Evolutionary conservation across 768 basidiomycete species (phyloP).

Genomic region (Mycena galopus): DNA sequence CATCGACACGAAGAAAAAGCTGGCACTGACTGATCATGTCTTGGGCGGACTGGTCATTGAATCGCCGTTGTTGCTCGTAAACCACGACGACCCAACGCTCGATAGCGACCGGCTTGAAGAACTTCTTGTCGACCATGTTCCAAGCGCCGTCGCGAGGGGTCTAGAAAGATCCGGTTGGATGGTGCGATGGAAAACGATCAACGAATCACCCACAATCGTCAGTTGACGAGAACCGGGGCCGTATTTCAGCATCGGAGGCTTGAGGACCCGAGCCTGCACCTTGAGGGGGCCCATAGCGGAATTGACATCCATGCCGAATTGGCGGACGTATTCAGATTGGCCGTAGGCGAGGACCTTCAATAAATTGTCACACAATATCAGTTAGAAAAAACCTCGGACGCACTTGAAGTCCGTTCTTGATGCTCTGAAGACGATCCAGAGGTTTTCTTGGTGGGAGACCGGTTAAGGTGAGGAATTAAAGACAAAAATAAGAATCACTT

Average conservation of each 20-base stretch:
- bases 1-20: neutral
- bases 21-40: conserved; percentile 59
- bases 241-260: conserved; percentile 76
- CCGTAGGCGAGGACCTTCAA: conserved; percentile 73
- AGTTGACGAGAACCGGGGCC: conserved; percentile 67
- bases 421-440: conserved; percentile 66
- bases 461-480: too few species aligned
- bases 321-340: conserved; percentile 79
- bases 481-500: too few species aligned
- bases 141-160: conserved; percentile 70
- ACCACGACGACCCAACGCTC: conserved; percentile 73
- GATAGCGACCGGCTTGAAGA: conserved; percentile 69
- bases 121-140: conserved; percentile 87
- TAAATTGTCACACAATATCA: neutral
- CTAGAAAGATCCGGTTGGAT: conserved; percentile 48
- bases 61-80: conserved; percentile 73
- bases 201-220: conserved; percentile 63
- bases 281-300: conserved; percentile 60
- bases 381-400: conserved; percentile 1
- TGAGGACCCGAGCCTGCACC: conserved; percentile 73
- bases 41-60: conserved; percentile 59
- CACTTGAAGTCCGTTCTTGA: conserved; percentile 67
- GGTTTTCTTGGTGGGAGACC: too few species aligned
- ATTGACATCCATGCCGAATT: conserved; percentile 79
- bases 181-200: conserved; percentile 19